These are phyloP conservation scores for Cutaneotrichosporon cutaneum DNA, from an alignment of 1,284 basidiomycete species.

Conservation along the genomic window DNA sequence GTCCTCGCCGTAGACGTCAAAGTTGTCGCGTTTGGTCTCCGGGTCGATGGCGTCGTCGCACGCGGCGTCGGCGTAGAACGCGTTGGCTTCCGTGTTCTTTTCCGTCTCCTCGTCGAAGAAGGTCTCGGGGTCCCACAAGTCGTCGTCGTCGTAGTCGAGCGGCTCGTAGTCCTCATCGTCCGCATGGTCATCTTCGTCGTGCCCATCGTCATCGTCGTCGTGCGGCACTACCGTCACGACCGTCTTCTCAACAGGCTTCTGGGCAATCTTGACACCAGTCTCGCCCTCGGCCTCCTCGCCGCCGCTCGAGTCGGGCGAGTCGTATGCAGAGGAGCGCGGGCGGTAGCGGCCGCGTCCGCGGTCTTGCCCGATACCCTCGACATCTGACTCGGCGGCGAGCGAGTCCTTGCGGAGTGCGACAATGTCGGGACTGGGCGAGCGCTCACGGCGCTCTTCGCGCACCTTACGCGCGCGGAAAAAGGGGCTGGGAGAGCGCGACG, in stretches of 20 bases:
- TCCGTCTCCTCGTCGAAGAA: slow-evolving; percentile 75
- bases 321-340: slow-evolving; percentile 50
- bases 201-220: slow-evolving; percentile 37
- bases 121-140: slow-evolving; percentile 51
- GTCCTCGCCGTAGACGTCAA: slow-evolving; percentile 56
- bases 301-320: slow-evolving; percentile 37
- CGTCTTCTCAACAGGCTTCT: neutral
- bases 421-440: slow-evolving; percentile 69
- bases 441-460: slow-evolving; percentile 47
- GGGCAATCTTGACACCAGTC: slow-evolving; percentile 4
- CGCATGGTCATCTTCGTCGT: slow-evolving; percentile 54
- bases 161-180: slow-evolving; percentile 47
- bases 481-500: slow-evolving; percentile 42
- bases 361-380: slow-evolving; percentile 45
- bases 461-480: slow-evolving; percentile 50
- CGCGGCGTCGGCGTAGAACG: slow-evolving; percentile 51
- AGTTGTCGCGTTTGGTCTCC: slow-evolving; percentile 13
- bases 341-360: slow-evolving; percentile 54
- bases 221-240: slow-evolving; percentile 10
- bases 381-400: slow-evolving; percentile 63
- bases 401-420: slow-evolving; percentile 63
- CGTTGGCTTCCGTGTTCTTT: slow-evolving; percentile 70
- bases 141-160: slow-evolving; percentile 31
- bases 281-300: slow-evolving; percentile 45
- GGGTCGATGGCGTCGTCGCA: slow-evolving; percentile 1